Evolutionary conservation across 2,329 filamentous ascomycete species (phyloP).

Genomic region (Paracorniculantispora psalliotae): DNA sequence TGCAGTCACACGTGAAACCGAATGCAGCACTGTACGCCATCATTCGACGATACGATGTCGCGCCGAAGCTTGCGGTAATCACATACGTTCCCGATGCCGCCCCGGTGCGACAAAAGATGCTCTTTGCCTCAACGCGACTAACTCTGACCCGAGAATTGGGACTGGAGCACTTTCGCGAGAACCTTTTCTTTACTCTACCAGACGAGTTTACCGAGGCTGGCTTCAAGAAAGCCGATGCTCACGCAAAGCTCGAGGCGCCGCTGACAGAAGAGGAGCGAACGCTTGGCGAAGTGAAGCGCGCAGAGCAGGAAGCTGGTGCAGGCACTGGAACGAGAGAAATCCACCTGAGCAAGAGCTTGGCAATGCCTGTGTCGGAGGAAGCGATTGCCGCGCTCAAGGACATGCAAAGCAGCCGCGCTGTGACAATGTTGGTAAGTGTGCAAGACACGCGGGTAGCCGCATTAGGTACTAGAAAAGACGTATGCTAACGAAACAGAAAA

Average conservation of each 20-base stretch:
- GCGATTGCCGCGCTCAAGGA: slow-evolving; percentile 60
- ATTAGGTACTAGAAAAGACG: no score
- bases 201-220: slow-evolving; percentile 65
- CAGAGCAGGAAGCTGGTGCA: slow-evolving; percentile 67
- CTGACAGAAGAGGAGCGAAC: slow-evolving; percentile 74
- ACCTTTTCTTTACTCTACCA: slow-evolving; percentile 64
- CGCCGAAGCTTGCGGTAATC: slow-evolving; percentile 60
- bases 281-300: slow-evolving; percentile 66
- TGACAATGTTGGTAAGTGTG: slow-evolving; percentile 61
- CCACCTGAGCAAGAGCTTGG: slow-evolving; percentile 51
- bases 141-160: slow-evolving; percentile 73
- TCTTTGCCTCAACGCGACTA: slow-evolving; percentile 73
- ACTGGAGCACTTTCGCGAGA: slow-evolving; percentile 72
- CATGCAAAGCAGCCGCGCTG: slow-evolving; percentile 46
- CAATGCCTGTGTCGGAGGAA: slow-evolving; percentile 56
- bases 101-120: slow-evolving; percentile 79
- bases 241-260: slow-evolving; percentile 60
- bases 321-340: slow-evolving; percentile 60
- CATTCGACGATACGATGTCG: slow-evolving; percentile 59
- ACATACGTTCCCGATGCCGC: slow-evolving; percentile 77
- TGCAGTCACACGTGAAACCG: slow-evolving; percentile 59
- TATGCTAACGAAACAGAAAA: slow-evolving; percentile 46
- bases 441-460: no score
- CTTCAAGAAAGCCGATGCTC: slow-evolving; percentile 68
- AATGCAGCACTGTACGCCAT: slow-evolving; percentile 69